Evolutionary conservation across 2,329 filamentous ascomycete species (phyloP).

Genomic region (Colletotrichum musae): DNA sequence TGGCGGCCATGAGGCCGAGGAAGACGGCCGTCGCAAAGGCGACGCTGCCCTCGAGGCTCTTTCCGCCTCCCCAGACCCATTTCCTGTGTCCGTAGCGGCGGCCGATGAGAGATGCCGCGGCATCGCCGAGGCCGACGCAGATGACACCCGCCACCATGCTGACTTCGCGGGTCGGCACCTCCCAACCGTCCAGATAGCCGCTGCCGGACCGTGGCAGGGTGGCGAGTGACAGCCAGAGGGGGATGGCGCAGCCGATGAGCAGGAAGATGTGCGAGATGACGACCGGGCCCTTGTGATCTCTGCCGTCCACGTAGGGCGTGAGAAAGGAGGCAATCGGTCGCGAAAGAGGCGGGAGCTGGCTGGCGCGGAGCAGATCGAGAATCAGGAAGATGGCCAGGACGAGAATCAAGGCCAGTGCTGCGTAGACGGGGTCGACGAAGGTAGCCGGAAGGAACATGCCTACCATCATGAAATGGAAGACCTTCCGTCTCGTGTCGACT

Average conservation of each 20-base stretch:
- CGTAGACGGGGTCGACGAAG: constrained; percentile 88
- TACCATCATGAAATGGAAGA: constrained; percentile 99
- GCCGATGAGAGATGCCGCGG: constrained; percentile 91
- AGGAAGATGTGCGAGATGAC: constrained; percentile 98
- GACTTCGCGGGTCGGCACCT: constrained; percentile 79
- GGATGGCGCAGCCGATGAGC: constrained; percentile 93
- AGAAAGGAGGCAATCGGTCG: constrained; percentile 89
- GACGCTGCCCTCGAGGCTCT: constrained; percentile 89
- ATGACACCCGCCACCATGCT: constrained; percentile 94
- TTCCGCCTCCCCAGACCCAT: constrained; percentile 97
- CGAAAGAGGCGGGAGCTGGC: constrained; percentile 90
- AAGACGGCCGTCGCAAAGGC: constrained; percentile 89
- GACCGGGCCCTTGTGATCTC: constrained; percentile 92
- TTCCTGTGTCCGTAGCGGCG: constrained; percentile 88
- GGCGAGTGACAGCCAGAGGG: constrained; percentile 89
- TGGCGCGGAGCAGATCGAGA: constrained; percentile 89
- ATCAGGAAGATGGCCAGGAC: constrained; percentile 89
- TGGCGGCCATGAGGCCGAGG: constrained; percentile 78
- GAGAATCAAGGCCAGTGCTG: constrained; percentile 82
- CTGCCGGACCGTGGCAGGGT: constrained; percentile 72
- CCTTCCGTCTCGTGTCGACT: constrained; percentile 95
- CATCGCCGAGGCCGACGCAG: constrained; percentile 95
- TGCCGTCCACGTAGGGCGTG: constrained; percentile 92
- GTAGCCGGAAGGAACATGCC: constrained; percentile 91
- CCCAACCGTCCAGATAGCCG: constrained; percentile 79